These are phyloP conservation scores for Adansonia digitata DNA, from an alignment of 345 rosid species.

Conservation along the genomic window DNA sequence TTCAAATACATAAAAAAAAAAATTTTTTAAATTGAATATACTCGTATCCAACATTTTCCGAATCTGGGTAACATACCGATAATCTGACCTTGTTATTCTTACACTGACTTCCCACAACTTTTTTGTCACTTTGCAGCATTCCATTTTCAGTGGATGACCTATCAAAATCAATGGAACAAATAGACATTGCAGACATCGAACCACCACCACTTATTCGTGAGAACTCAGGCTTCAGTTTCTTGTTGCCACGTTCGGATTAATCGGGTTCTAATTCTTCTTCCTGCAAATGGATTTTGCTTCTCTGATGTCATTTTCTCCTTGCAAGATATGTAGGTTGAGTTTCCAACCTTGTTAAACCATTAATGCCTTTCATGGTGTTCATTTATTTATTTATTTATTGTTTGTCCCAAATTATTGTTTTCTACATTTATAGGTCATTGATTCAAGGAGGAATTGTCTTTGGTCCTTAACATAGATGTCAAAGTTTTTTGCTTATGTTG, in stretches of 20 bases:
- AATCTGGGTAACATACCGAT: neutral
- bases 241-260: slow-evolving; percentile 63
- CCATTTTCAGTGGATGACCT: slow-evolving; percentile 95
- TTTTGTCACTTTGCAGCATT: slow-evolving; percentile 48
- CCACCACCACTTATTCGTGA: slow-evolving; percentile 83
- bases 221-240: slow-evolving; percentile 84
- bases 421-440: slow-evolving; percentile 21
- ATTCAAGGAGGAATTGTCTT: too few species aligned
- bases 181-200: slow-evolving; percentile 81
- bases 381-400: neutral
- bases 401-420: neutral
- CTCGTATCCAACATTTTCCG: too few species aligned
- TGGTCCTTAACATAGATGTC: slow-evolving; percentile 7
- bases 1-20: too few species aligned
- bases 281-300: neutral
- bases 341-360: too few species aligned
- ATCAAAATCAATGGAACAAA: slow-evolving; percentile 89
- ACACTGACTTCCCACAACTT: slow-evolving; percentile 7
- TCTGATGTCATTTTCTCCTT: neutral
- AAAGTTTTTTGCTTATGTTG: slow-evolving; percentile 18
- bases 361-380: neutral
- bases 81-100: neutral
- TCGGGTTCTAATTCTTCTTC: too few species aligned
- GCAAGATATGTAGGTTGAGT: neutral
- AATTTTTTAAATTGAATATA: too few species aligned